A percentile compares a stretch with the other conserved stretches of the same genome.
phyloP scores from a whole-genome alignment of 2,329 filamentous ascomycete species.

The Colletotrichum cereale region DNA sequence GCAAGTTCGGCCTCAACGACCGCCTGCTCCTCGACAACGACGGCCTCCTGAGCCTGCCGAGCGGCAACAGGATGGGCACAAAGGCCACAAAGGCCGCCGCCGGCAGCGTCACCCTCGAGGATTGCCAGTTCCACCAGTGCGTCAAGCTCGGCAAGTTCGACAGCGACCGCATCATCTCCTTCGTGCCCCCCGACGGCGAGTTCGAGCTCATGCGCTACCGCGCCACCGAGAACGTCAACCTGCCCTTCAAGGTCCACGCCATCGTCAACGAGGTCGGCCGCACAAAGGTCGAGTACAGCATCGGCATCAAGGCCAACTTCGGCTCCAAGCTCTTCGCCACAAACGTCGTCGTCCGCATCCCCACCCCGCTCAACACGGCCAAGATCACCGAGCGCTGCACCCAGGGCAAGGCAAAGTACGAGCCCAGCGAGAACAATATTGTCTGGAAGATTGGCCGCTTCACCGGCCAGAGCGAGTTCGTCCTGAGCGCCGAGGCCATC shows the following conservation, averaged over 20 bases:
- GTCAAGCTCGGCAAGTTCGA: conserved; percentile 98
- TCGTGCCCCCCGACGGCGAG: conserved; percentile 95
- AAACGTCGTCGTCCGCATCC: conserved; percentile 93
- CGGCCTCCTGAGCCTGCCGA: conserved; percentile 73
- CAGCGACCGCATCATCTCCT: conserved; percentile 94
- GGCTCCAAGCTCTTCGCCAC: conserved; percentile 96
- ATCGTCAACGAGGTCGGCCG: conserved; percentile 98
- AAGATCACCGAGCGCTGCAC: conserved; percentile 92
- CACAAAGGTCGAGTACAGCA: conserved; percentile 98
- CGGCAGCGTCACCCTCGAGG: conserved; percentile 94
- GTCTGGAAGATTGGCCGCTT: conserved; percentile 99
- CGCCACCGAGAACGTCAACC: conserved; percentile 97
- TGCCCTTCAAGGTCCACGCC: conserved; percentile 98
- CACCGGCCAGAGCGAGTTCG: conserved; percentile 96
- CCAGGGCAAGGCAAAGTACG: conserved; percentile 98
- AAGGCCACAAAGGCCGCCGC: conserved; percentile 97
- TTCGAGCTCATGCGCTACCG: conserved; percentile 99
- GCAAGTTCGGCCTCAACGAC: conserved; percentile 98
- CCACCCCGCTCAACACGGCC: conserved; percentile 95
- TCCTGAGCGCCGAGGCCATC: conserved; percentile 92
- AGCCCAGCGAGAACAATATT: conserved; percentile 97
- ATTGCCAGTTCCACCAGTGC: conserved; percentile 99
- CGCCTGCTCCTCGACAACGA: conserved; percentile 89
- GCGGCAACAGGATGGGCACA: conserved; percentile 81
- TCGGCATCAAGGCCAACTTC: conserved; percentile 97